Percentiles rank a stretch among this genome's conserved stretches.
These are phyloP conservation scores for Globisporangium iwayamae DNA, from an alignment of 352 stramenopile genomes.

Conservation along the genomic window DNA sequence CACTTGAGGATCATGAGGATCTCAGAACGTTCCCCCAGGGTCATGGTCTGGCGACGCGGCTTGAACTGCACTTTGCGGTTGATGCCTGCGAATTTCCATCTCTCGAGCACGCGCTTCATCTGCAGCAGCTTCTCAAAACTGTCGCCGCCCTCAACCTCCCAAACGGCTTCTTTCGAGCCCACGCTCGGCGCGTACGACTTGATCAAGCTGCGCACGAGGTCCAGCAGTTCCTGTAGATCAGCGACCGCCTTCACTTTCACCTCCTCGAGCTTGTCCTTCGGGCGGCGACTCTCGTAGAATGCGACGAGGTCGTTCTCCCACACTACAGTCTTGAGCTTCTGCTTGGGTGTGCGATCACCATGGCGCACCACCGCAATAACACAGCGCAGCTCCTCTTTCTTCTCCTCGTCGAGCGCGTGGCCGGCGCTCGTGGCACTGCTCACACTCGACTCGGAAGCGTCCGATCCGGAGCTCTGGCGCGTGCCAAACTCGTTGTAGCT, in stretches of 20 bases:
- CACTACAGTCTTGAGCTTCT: constrained; percentile 97
- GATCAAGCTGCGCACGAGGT: constrained; percentile 76
- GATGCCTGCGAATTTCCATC: constrained; percentile 96
- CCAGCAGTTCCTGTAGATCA: constrained; percentile 78
- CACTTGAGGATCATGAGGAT: constrained; percentile 99
- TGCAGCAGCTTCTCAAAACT: constrained; percentile 92
- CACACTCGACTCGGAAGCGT: constrained; percentile 68
- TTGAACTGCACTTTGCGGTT: constrained; percentile 96
- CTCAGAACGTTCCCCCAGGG: constrained; percentile 71
- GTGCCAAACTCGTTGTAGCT: constrained; percentile 25
- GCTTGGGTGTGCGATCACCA: constrained; percentile 98
- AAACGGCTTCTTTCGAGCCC: constrained; percentile 80
- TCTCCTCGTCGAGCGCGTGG: constrained; percentile 51
- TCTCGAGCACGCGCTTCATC: constrained; percentile 95
- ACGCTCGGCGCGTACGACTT: constrained; percentile 77
- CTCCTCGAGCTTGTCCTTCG: constrained; percentile 76
- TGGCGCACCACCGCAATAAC: constrained; percentile 99
- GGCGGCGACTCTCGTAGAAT: constrained; percentile 72
- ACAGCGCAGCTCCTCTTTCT: constrained; percentile 96
- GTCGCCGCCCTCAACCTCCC: constrained; percentile 82
- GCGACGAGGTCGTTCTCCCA: constrained; percentile 83
- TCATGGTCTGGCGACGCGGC: constrained; percentile 48
- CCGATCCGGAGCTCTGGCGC: constrained; percentile 58
- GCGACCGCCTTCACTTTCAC: constrained; percentile 82
- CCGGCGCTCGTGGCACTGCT: constrained; percentile 47